Base-by-base conservation (phyloP, 2,329 filamentous ascomycete species). In the Zymoseptoria brevis region DNA sequence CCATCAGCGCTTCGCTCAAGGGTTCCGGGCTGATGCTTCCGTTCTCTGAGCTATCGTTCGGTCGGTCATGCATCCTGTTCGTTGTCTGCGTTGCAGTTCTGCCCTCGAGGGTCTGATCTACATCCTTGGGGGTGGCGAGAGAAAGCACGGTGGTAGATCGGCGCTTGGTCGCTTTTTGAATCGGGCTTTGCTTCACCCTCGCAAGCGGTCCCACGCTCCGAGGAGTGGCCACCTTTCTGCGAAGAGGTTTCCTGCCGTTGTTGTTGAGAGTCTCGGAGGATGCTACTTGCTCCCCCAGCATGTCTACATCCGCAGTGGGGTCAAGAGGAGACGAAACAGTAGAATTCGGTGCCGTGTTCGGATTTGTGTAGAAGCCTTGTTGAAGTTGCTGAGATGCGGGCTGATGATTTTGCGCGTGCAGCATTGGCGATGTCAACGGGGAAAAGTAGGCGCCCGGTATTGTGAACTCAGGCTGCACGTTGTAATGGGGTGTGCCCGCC, bases 371-470 rank as follows among this genome's bases (percentile, higher is more conserved):
- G 74, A 77, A 62, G 68, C 78, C 68, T 64, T 63, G 72, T 29
- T 66, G 70, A 13, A 60, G 59, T 54, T 69, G 69, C 62, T 61
- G 71, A 69, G 61, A 60, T 55, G 76, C 72, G 53, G 82, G 66
- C 76, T 77, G 72, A 73, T 72, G 24, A 61, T 78, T 83, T 71
- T 91, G 87, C 1, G 88, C 87, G 72, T 89, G 87, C 19, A 94
- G 77, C 3, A 89, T 88, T 1, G 89, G 89, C 16, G 89, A 94
- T 4, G 88, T 91, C 54, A 94, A 79, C 8, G 89, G 89, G 69
- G 89, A 94, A 72, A 94, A 92, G 75, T 91, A 93, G 35, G 87
- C 83, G 41, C 83, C 83, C 0, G 87, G 85, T 3, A 89, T 80
- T 5, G 82, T 81, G 67, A 84, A 89, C 57, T 83, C 80, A 11